Evolutionary conservation across 345 rosid genomes (phyloP).

Genomic region (Eutrema yunnanense): DNA sequence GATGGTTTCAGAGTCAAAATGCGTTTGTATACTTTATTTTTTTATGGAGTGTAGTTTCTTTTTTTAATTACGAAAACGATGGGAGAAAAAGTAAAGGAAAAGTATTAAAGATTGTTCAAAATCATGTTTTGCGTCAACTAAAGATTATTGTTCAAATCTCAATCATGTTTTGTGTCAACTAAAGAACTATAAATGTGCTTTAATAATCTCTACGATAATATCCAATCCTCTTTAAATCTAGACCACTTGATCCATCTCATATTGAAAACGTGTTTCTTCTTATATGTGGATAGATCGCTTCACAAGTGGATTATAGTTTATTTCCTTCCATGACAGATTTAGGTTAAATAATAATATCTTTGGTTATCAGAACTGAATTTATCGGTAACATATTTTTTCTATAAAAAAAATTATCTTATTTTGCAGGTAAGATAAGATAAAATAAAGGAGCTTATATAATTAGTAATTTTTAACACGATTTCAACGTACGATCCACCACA

Average conservation of each 20-base stretch:
- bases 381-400: conserved; percentile 2
- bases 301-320: conserved; percentile 10
- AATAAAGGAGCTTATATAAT: conserved; percentile 1
- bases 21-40: not conserved
- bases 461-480: conserved; percentile 15
- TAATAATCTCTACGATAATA: not conserved
- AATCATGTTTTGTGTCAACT: not conserved
- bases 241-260: conserved; percentile 13
- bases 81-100: not conserved
- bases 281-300: conserved; percentile 10
- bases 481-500: conserved; percentile 24
- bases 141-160: not conserved
- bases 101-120: not conserved
- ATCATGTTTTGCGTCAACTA: not conserved
- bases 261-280: not conserved
- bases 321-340: not conserved
- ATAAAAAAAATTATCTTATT: not conserved
- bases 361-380: conserved; percentile 7
- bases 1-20: not conserved
- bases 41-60: not conserved
- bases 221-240: not conserved
- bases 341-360: conserved; percentile 17
- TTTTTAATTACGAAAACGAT: not conserved
- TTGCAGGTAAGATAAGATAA: not conserved
- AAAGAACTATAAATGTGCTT: not conserved